phyloP scores from a whole-genome alignment of 2,329 filamentous ascomycete genomes.

The Xylaria arbuscula region DNA sequence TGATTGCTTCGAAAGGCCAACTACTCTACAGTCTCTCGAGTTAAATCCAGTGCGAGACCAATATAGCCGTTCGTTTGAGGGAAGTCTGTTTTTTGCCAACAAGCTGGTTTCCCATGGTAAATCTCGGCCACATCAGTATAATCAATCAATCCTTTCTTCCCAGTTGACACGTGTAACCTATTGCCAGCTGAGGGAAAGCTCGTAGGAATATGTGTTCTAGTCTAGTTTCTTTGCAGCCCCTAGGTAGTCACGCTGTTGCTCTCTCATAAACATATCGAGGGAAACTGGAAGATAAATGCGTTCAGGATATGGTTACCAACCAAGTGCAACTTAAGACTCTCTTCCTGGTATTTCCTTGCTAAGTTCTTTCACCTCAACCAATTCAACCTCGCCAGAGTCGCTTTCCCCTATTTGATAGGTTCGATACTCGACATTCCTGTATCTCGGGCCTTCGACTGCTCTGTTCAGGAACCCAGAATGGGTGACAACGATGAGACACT shows the following conservation, averaged over 20 bases:
- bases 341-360: constrained; percentile 33
- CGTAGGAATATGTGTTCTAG: neutral
- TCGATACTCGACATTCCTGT: constrained; percentile 48
- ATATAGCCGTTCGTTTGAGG: constrained; percentile 53
- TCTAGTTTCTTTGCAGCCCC: neutral
- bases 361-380: constrained; percentile 39
- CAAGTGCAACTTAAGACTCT: neutral
- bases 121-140: constrained; percentile 49
- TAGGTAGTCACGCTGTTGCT: neutral
- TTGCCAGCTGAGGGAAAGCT: neutral
- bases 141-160: neutral
- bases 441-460: constrained; percentile 45
- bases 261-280: neutral
- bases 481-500: constrained; percentile 49
- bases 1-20: constrained; percentile 46
- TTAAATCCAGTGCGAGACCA: constrained; percentile 51
- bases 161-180: neutral
- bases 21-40: constrained; percentile 44
- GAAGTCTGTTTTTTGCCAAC: constrained; percentile 45
- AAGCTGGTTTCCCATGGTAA: constrained; percentile 52
- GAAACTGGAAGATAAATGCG: neutral
- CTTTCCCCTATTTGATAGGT: constrained; percentile 42
- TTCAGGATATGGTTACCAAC: neutral
- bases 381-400: constrained; percentile 28
- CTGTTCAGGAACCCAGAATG: constrained; percentile 49